Conservation (phyloP, 495 filamentous ascomycete species). For the Aspergillus cristatus region DNA sequence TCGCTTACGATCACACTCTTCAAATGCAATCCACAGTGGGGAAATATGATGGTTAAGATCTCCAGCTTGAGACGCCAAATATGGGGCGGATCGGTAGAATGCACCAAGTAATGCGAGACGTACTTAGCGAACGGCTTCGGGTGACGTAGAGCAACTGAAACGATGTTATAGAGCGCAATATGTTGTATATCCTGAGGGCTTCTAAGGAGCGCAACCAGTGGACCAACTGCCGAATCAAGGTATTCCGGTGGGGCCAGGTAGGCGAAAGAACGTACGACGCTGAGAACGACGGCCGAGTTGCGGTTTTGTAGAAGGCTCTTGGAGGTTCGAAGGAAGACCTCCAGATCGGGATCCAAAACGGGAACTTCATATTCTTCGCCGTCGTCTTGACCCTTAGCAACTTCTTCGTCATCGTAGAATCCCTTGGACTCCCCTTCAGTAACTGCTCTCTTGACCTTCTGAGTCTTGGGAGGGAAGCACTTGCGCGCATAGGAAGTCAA, state of each 20-base stretch:
- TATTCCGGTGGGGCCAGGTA: constrained; percentile 72
- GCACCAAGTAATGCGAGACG: constrained; percentile 77
- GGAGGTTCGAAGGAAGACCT: constrained; percentile 69
- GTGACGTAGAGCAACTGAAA: constrained; percentile 66
- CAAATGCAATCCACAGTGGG: constrained; percentile 61
- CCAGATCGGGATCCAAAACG: constrained; percentile 72
- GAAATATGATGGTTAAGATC: constrained; percentile 79
- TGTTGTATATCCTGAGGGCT: constrained; percentile 79
- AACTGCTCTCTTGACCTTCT: constrained; percentile 42
- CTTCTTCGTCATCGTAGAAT: constrained; percentile 59
- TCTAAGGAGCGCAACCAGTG: constrained; percentile 75
- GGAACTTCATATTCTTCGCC: constrained; percentile 46
- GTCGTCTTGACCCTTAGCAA: constrained; percentile 29
- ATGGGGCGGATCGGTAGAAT: constrained; percentile 67
- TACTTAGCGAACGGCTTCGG: constrained; percentile 76
- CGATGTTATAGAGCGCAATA: constrained; percentile 86
- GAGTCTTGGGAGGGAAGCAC: constrained; percentile 72
- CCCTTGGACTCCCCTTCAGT: constrained; percentile 34
- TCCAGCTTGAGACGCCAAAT: constrained; percentile 90
- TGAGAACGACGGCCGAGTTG: constrained; percentile 85
- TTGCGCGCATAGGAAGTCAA: constrained; percentile 76
- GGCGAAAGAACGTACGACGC: constrained; percentile 75
- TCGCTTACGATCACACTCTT: constrained; percentile 85
- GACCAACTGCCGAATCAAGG: constrained; percentile 62
- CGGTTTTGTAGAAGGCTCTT: constrained; percentile 80